Percentiles rank a stretch among this genome's conserved stretches.
These are phyloP conservation scores for Thelonectria rubi DNA, from an alignment of 2,329 filamentous ascomycete species.

Conservation along the genomic window DNA sequence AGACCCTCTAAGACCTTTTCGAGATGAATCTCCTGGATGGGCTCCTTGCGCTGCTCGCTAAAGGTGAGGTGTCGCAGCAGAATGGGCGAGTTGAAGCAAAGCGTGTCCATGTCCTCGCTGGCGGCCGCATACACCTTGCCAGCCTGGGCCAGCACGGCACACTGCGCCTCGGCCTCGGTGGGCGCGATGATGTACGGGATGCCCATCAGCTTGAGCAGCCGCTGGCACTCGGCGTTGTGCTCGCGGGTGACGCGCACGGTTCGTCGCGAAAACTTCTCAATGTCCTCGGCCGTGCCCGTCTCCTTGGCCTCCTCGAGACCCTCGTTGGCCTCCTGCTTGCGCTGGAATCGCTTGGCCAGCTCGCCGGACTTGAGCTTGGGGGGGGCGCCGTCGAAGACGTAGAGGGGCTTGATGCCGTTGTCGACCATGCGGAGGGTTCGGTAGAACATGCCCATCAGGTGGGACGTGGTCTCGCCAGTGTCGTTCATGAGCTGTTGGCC, in stretches of 20 bases:
- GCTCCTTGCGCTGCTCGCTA: slow-evolving; percentile 96
- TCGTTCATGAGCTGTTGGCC: slow-evolving; percentile 97
- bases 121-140: slow-evolving; percentile 97
- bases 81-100: slow-evolving; percentile 94
- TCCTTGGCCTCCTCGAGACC: slow-evolving; percentile 95
- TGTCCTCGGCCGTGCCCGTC: slow-evolving; percentile 94
- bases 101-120: slow-evolving; percentile 98
- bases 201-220: slow-evolving; percentile 91
- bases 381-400: slow-evolving; percentile 96
- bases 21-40: slow-evolving; percentile 93
- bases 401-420: slow-evolving; percentile 98
- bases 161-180: slow-evolving; percentile 97
- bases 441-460: slow-evolving; percentile 99
- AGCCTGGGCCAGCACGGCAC: slow-evolving; percentile 85
- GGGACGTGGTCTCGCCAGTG: slow-evolving; percentile 94
- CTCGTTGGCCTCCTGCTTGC: slow-evolving; percentile 91
- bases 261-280: slow-evolving; percentile 94
- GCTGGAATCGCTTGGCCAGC: slow-evolving; percentile 92
- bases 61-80: slow-evolving; percentile 93
- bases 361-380: slow-evolving; percentile 98
- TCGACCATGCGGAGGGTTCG: slow-evolving; percentile 97
- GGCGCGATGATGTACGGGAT: slow-evolving; percentile 94
- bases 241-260: slow-evolving; percentile 96
- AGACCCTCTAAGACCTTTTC: slow-evolving; percentile 87
- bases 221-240: slow-evolving; percentile 95